Percentiles rank a stretch among this genome's conserved stretches.
Conservation (phyloP, 2,329 filamentous ascomycete genomes). For the Bipolaris oryzae region DNA sequence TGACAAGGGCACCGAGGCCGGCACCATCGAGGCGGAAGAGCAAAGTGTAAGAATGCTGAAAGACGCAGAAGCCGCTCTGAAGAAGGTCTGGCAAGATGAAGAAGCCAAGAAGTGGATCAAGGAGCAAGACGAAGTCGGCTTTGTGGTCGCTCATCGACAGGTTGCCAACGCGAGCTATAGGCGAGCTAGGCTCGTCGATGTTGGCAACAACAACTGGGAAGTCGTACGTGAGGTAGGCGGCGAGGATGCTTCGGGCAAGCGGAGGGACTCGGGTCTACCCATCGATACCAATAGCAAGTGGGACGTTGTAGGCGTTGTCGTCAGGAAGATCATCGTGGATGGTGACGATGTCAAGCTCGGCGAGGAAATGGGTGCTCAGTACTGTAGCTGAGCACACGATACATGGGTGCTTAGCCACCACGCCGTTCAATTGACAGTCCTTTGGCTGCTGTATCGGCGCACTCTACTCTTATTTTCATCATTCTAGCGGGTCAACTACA, state of each 20-base stretch:
- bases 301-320: constrained; percentile 44
- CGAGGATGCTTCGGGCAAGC: constrained; percentile 35
- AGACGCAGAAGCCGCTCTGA: constrained; percentile 33
- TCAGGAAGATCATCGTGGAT: constrained; percentile 36
- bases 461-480: neutral
- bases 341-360: constrained; percentile 38
- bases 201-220: constrained; percentile 39
- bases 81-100: constrained; percentile 35
- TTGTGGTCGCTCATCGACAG: constrained; percentile 39
- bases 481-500: neutral
- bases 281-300: constrained; percentile 43
- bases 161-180: constrained; percentile 46
- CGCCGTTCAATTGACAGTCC: neutral
- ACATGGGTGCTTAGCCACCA: neutral
- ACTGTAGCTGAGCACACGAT: constrained; percentile 25
- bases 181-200: constrained; percentile 40
- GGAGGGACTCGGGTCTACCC: constrained; percentile 39
- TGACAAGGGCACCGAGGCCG: constrained; percentile 34
- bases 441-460: neutral
- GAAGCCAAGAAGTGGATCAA: constrained; percentile 36
- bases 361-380: constrained; percentile 40
- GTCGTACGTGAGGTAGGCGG: constrained; percentile 41
- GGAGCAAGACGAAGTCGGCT: constrained; percentile 39
- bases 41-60: constrained; percentile 43
- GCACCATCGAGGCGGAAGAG: constrained; percentile 45